These are phyloP conservation scores for Ceratocystis ficicola DNA, from an alignment of 2,329 filamentous ascomycete genomes.

Conservation along the genomic window DNA sequence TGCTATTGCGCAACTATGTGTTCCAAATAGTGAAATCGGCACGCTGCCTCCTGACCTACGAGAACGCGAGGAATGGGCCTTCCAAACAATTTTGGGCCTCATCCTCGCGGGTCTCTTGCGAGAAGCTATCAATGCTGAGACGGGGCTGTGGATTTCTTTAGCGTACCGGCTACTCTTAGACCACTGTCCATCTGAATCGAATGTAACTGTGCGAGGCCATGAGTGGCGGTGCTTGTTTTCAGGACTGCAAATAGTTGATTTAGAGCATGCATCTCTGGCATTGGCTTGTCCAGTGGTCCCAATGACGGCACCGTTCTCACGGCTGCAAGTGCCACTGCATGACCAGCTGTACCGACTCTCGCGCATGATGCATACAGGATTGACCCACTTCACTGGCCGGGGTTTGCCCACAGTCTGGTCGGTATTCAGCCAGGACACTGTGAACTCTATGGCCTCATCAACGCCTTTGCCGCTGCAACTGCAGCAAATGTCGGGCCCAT, in stretches of 20 bases:
- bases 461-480: conserved; percentile 14
- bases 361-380: conserved; percentile 35
- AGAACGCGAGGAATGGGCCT: conserved; percentile 31
- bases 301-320: conserved; percentile 30
- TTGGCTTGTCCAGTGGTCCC: conserved; percentile 34
- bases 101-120: conserved; percentile 33
- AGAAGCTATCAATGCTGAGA: conserved; percentile 34
- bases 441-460: conserved; percentile 9
- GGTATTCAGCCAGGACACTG: conserved; percentile 26
- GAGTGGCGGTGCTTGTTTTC: conserved; percentile 34
- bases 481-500: conserved; percentile 16
- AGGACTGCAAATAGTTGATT: conserved; percentile 33
- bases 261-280: conserved; percentile 35
- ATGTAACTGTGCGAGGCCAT: conserved; percentile 25
- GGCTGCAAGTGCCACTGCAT: conserved; percentile 30
- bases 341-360: conserved; percentile 34
- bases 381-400: conserved; percentile 34
- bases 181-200: conserved; percentile 32
- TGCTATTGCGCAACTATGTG: conserved; percentile 33
- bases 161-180: conserved; percentile 34
- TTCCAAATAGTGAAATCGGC: conserved; percentile 29
- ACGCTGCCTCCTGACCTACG: conserved; percentile 24
- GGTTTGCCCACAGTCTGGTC: conserved; percentile 36
- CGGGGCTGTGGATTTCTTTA: conserved; percentile 35
- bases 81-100: conserved; percentile 34